phyloP scores from a whole-genome alignment of 176 grass and related monocot species.

The Pharus latifolius region DNA sequence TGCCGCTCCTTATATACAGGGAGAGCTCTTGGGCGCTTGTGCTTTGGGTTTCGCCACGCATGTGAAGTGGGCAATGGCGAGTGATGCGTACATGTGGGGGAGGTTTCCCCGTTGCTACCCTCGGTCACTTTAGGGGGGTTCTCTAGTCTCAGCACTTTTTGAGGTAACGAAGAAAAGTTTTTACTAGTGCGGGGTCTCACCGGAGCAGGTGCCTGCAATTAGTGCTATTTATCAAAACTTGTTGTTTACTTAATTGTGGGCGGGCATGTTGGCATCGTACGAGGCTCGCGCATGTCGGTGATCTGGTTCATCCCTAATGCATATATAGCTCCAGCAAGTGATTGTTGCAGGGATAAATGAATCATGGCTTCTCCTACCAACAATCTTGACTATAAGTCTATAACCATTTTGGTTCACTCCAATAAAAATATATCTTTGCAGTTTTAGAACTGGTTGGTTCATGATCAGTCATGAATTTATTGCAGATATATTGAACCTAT shows the following conservation, averaged over 20 bases:
- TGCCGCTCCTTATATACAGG: slow-evolving; percentile 23
- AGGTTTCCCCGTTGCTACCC: slow-evolving; percentile 3
- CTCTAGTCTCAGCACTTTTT: not conserved
- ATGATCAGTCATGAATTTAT: no score
- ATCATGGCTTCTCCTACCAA: no score
- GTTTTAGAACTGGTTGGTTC: no score
- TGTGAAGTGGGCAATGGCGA: not conserved
- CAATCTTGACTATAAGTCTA: no score
- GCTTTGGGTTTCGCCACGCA: not conserved
- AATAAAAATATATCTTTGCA: no score
- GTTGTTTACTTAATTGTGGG: not conserved
- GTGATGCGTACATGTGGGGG: slow-evolving; percentile 2
- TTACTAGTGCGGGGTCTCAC: not conserved
- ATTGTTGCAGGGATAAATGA: no score
- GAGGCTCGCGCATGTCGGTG: not conserved
- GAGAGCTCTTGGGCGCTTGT: not conserved
- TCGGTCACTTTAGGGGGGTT: not conserved
- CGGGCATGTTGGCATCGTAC: not conserved
- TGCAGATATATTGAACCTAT: no score
- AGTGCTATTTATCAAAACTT: not conserved
- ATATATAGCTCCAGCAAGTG: no score
- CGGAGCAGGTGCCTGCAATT: not conserved
- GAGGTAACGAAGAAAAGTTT: not conserved
- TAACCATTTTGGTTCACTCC: no score
- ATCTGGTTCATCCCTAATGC: no score